These are phyloP conservation scores for Gentiana dahurica DNA, from an alignment of 257 asterid species.

Conservation along the genomic window DNA sequence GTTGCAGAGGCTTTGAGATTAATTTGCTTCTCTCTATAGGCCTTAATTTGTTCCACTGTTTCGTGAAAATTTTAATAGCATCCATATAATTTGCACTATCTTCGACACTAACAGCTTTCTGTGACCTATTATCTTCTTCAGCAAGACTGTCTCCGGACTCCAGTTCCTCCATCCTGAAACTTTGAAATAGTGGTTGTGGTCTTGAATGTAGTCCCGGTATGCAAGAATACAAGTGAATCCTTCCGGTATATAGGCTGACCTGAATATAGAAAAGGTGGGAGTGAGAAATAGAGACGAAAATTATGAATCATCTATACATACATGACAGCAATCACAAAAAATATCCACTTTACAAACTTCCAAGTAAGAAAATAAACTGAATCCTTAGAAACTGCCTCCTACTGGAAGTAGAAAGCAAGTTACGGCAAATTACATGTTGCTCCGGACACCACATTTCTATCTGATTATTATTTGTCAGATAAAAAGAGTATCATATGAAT, in stretches of 20 bases:
- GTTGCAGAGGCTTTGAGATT: slow-evolving; percentile 69
- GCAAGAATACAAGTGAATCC: slow-evolving; percentile 85
- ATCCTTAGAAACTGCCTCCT: no score
- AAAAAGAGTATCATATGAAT: no score
- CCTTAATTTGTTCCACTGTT: slow-evolving; percentile 77
- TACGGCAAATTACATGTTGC: no score
- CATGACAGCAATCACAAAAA: no score
- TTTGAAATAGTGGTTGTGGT: slow-evolving; percentile 75
- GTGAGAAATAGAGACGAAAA: background rate
- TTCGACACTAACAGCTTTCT: slow-evolving; percentile 22
- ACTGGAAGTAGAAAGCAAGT: no score
- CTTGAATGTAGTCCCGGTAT: slow-evolving; percentile 59
- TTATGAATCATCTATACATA: background rate
- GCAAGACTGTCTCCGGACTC: slow-evolving; percentile 21
- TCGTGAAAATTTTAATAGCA: slow-evolving; percentile 42
- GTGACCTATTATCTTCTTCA: slow-evolving; percentile 20
- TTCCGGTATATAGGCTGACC: slow-evolving; percentile 94
- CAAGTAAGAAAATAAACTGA: no score
- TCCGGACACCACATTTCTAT: no score
- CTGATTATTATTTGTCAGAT: no score
- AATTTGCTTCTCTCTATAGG: slow-evolving; percentile 66
- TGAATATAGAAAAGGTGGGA: slow-evolving; percentile 14
- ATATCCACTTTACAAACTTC: no score
- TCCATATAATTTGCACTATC: slow-evolving; percentile 38
- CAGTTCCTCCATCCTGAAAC: slow-evolving; percentile 73